Base-by-base conservation (phyloP, 768 basidiomycete genomes). In the Amanita pallidorosea region DNA sequence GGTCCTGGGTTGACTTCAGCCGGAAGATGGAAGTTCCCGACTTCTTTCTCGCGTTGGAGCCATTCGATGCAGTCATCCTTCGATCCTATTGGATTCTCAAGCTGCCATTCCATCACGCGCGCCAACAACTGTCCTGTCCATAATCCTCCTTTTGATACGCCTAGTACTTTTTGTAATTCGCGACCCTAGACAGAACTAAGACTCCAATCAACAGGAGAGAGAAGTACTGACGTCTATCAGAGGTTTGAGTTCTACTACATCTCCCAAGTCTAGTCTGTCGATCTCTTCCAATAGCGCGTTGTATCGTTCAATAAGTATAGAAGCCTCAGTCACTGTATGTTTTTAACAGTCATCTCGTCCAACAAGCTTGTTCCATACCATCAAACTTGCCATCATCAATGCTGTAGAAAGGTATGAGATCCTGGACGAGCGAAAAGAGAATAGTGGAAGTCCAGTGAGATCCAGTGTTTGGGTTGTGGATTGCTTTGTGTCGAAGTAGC, bases 51-150 rank as follows among this genome's bases (percentile, higher is more conserved):
- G n/a, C 65, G 63, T 52, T 67, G 65, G 38, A 97, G 67, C 90
- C 90, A 96, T 11, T 62, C 62, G 25, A 70, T 61, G 60, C 91
- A 93, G 4, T 81, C 77, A 5, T 80, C 83, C 59, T 80, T 78
- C 4, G 78, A 76, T 1, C 73, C 76, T 2, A 71, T 58, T 0
- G 93, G 89, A 61, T 92, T 68, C 33, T 79, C 82, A 6, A 98
- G 72, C 58, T 93, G 91, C 94, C 93, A 98, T 53, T 83, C 77
- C 17, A 90, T 60, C 22, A 97, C 73, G 43, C 72, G 75, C n/a
- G 73, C 67, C 17, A 90, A 69, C 5, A 83, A 73, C 25, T 73
- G 66, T 29, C 77, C 76, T 5, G 83, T 80, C 80, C 90, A 83
- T 2, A 80, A 75, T 2, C 92, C 92, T 1, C 82, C 75, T 54